Evolutionary conservation across 1,284 basidiomycete species (phyloP), one percentile per base, ranked within the genome.

Genomic region (Coniferiporia sulphurascens): DNA sequence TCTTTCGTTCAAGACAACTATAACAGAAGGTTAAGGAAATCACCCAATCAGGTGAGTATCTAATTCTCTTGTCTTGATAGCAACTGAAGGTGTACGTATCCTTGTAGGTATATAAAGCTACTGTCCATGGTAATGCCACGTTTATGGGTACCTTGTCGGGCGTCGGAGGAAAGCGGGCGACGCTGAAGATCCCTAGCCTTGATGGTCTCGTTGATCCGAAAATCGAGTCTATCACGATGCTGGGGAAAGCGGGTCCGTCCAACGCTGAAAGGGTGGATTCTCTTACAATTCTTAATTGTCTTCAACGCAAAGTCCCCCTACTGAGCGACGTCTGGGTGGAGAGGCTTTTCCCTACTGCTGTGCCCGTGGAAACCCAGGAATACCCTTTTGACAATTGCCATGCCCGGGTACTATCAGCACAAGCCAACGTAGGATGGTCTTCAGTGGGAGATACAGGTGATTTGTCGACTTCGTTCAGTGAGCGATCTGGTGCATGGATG

Each of bases 271-370:
- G 21, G 13, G 12, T 35, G 15, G 27, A 45, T 10, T 15, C 5
- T 19, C 12, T 34, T 10, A 27, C 53, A 12, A 56, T 56, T 13
- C 43, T 56, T 12, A 12, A 56, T 10, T 19, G 27, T 44, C 43
- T 60, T 21, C 46, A 55, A 22, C 54, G 41, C 9, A 38, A 56
- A 19, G 1, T 5, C 8, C 41, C 38, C 4, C 17, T 60, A 15
- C 35, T 52, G 15, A 35, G 38, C 13, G 50, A 55, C 13, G 36
- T 13, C 13, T 60, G 59, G 59, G 35, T 52, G 7, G 55, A 55
- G 9, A 38, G 12, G 7, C 43, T 60, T 1, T 60, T 60, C 36
- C 54, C 54, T 12, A 3, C 13, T 19, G 19, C 9, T 19, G 21
- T 6, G 15, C 15, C 7, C 12, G 15, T 15, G 7, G 35, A 52